A percentile compares a stretch with the other conserved stretches of the same genome.
phyloP scores from a whole-genome alignment of 208 protist species.

The Angomonas deanei region DNA sequence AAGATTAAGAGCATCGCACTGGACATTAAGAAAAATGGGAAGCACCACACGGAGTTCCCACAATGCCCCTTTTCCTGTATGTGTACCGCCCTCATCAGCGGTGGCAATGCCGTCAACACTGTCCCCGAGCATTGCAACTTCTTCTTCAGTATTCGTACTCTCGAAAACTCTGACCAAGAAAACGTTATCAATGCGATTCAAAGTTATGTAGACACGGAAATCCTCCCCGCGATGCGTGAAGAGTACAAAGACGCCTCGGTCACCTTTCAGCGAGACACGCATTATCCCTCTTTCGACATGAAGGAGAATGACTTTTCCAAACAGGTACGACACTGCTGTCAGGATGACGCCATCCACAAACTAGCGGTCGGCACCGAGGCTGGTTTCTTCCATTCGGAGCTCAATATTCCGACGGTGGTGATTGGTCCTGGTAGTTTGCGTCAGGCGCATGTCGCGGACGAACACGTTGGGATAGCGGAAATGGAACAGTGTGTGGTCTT shows the following conservation, averaged over 20 bases:
- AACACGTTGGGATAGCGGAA: neutral
- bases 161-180: conserved; percentile 14
- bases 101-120: conserved; percentile 43
- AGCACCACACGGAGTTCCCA: conserved; percentile 16
- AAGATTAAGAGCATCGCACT: conserved; percentile 26
- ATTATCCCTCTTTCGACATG: conserved; percentile 26
- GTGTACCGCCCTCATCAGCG: conserved; percentile 29
- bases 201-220: conserved; percentile 23
- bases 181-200: conserved; percentile 22
- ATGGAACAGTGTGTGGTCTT: conserved; percentile 1
- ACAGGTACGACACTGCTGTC: conserved; percentile 10
- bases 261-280: conserved; percentile 2
- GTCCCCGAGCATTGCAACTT: conserved; percentile 47
- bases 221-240: conserved; percentile 33
- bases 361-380: neutral
- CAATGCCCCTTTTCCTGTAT: conserved; percentile 19
- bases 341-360: neutral
- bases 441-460: conserved; percentile 4
- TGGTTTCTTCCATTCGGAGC: conserved; percentile 15
- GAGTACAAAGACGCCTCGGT: conserved; percentile 35
- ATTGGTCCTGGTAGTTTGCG: neutral
- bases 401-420: conserved; percentile 12
- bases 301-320: conserved; percentile 35
- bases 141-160: conserved; percentile 31
- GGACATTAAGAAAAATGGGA: conserved; percentile 13